Evolutionary conservation across 352 stramenopile genomes (phyloP).

Genomic region (Pythium volutum): DNA sequence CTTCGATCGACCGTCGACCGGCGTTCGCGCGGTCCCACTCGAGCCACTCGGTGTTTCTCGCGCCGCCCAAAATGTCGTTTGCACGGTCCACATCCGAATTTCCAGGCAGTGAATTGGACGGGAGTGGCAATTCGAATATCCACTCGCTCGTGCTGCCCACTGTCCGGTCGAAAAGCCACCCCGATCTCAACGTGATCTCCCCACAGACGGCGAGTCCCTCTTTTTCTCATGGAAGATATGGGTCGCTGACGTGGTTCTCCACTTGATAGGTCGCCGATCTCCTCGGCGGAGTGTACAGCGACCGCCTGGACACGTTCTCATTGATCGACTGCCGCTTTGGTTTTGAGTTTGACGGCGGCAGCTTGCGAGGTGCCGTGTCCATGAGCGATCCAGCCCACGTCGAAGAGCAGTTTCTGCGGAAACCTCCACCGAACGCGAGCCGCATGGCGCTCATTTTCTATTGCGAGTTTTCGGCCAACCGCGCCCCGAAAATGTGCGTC

Average conservation of each 20-base stretch:
- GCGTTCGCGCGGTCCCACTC: constrained; percentile 26
- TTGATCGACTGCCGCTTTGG: constrained; percentile 63
- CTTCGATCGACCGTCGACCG: background rate
- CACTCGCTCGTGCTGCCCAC: constrained; percentile 41
- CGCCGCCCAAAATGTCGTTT: constrained; percentile 13
- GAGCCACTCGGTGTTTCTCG: constrained; percentile 27
- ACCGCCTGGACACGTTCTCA: constrained; percentile 28
- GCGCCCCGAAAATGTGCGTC: constrained; percentile 59
- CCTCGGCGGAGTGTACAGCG: constrained; percentile 35
- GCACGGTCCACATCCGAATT: background rate
- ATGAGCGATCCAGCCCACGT: constrained; percentile 43
- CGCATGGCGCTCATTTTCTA: constrained; percentile 60
- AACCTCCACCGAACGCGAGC: constrained; percentile 21
- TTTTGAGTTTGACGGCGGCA: constrained; percentile 48
- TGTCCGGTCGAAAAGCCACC: constrained; percentile 47
- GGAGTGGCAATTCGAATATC: background rate
- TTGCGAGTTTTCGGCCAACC: constrained; percentile 68
- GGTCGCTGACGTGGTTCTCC: background rate
- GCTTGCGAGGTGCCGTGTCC: constrained; percentile 34
- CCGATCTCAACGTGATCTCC: constrained; percentile 59
- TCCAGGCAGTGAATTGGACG: constrained; percentile 5
- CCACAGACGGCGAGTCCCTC: constrained; percentile 33
- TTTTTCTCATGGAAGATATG: too few relatives aligned
- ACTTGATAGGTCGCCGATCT: constrained; percentile 29
- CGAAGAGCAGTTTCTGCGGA: constrained; percentile 39